Evolutionary conservation across 352 stramenopile species (phyloP).

Genomic region (Pythium folliculosum): DNA sequence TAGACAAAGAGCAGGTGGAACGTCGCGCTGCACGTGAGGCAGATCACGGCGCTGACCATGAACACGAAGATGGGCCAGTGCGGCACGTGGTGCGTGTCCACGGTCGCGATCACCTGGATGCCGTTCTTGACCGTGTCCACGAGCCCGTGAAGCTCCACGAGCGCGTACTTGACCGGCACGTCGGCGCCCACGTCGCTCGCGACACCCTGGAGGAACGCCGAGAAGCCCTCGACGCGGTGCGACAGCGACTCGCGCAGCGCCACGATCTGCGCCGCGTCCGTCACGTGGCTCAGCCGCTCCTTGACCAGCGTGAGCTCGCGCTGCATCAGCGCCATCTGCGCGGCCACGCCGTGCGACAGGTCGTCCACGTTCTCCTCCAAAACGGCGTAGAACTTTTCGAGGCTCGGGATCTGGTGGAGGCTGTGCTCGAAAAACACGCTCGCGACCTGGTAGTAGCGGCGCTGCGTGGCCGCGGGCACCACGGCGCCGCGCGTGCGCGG

Average conservation of each 20-base stretch:
- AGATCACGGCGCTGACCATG: conserved; percentile 82
- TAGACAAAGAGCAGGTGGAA: conserved; percentile 88
- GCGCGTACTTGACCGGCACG: conserved; percentile 70
- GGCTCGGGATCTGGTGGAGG: conserved; percentile 79
- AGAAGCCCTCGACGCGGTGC: conserved; percentile 68
- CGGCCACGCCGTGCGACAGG: conserved; percentile 60
- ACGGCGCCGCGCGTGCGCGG: conserved; percentile 25
- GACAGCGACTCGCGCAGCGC: conserved; percentile 59
- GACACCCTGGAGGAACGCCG: conserved; percentile 64
- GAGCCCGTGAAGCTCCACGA: conserved; percentile 73
- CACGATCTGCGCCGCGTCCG: conserved; percentile 53
- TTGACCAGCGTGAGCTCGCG: conserved; percentile 62
- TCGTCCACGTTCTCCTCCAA: conserved; percentile 74
- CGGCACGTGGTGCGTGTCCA: conserved; percentile 72
- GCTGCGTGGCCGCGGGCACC: conserved; percentile 34
- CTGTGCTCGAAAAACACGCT: conserved; percentile 84
- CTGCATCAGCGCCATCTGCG: conserved; percentile 69
- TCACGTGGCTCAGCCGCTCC: conserved; percentile 48
- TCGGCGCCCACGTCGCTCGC: conserved; percentile 76
- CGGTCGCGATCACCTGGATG: conserved; percentile 67
- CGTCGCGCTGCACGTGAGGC: conserved; percentile 75
- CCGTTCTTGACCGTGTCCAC: conserved; percentile 81
- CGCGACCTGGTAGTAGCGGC: conserved; percentile 76
- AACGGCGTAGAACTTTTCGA: conserved; percentile 77
- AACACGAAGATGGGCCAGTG: conserved; percentile 88